Percentiles rank a stretch among this genome's conserved stretches.
Evolutionary conservation across 2,329 filamentous ascomycete species (phyloP).

Genomic region (Fusarium sp.): DNA sequence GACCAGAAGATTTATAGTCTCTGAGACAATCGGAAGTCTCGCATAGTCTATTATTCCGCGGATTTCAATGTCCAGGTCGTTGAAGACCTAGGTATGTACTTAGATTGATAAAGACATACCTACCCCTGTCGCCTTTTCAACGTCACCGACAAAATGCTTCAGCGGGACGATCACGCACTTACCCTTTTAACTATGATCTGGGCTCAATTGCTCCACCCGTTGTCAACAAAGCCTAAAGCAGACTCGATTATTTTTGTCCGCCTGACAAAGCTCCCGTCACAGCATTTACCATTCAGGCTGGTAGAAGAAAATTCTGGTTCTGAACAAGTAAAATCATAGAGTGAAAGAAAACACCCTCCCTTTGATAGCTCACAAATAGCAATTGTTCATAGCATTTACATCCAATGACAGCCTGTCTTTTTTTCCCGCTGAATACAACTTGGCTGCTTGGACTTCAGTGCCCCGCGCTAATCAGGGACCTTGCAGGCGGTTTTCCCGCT

Average conservation of each 20-base stretch:
- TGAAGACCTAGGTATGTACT: not conserved
- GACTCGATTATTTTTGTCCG: slow-evolving; percentile 10
- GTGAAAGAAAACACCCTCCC: not conserved
- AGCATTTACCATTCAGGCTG: slow-evolving; percentile 11
- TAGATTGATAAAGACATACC: slow-evolving; percentile 32
- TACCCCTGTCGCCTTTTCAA: slow-evolving; percentile 13
- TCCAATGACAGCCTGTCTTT: not conserved
- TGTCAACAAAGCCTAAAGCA: not conserved
- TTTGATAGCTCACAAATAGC: not conserved
- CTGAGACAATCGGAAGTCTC: not conserved
- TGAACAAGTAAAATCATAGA: not conserved
- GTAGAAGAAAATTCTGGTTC: not conserved
- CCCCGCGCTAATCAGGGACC: slow-evolving; percentile 36
- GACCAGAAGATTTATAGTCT: not conserved
- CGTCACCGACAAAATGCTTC: not conserved
- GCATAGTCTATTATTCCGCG: not conserved
- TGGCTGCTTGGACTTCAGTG: not conserved
- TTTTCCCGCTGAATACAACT: not conserved
- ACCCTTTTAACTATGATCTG: not conserved
- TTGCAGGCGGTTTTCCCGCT: slow-evolving; percentile 31
- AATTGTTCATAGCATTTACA: not conserved
- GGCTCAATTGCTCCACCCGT: not conserved
- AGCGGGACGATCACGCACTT: slow-evolving; percentile 23
- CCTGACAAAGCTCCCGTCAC: not conserved
- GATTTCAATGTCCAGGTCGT: not conserved